Percentiles rank a stretch among this genome's conserved stretches.
These are phyloP conservation scores for Saccharum officinarum DNA, from an alignment of 176 grass and related monocot genomes.

Conservation along the genomic window DNA sequence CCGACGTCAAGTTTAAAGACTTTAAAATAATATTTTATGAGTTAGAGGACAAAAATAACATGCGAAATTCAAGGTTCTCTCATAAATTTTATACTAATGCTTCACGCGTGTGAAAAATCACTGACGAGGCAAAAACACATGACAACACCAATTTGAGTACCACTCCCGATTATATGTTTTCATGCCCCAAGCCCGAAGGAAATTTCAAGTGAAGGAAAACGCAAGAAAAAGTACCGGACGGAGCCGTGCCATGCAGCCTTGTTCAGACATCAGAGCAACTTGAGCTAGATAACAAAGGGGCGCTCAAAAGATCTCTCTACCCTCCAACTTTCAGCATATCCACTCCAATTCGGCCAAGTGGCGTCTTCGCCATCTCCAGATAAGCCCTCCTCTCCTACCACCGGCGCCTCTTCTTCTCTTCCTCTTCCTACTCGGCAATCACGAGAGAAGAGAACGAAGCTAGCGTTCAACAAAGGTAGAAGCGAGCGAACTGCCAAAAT, in stretches of 20 bases:
- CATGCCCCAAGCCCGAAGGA: not conserved
- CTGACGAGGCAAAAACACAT: not conserved
- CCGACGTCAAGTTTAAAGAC: not conserved
- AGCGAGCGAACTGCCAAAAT: not conserved
- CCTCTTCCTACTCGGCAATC: not conserved
- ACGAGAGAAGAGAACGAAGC: not conserved
- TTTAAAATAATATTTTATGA: not conserved
- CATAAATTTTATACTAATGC: not conserved
- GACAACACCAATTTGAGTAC: not conserved
- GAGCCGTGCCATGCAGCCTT: not conserved
- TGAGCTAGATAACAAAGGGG: constrained; percentile 6
- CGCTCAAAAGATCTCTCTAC: constrained; percentile 40
- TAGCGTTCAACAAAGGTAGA: not conserved
- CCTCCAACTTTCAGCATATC: constrained; percentile 40
- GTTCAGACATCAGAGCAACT: not conserved
- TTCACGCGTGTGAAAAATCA: not conserved
- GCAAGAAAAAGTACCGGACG: not conserved
- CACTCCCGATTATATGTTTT: not conserved
- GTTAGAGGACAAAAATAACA: not conserved
- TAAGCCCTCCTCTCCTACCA: constrained; percentile 33
- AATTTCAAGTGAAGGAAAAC: not conserved
- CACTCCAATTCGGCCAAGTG: constrained; percentile 63
- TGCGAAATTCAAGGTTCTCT: not conserved
- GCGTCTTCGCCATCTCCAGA: constrained; percentile 50
- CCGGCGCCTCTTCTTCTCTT: not conserved